phyloP scores from a whole-genome alignment of 1,284 basidiomycete genomes.

The Clitocybe nebularis region DNA sequence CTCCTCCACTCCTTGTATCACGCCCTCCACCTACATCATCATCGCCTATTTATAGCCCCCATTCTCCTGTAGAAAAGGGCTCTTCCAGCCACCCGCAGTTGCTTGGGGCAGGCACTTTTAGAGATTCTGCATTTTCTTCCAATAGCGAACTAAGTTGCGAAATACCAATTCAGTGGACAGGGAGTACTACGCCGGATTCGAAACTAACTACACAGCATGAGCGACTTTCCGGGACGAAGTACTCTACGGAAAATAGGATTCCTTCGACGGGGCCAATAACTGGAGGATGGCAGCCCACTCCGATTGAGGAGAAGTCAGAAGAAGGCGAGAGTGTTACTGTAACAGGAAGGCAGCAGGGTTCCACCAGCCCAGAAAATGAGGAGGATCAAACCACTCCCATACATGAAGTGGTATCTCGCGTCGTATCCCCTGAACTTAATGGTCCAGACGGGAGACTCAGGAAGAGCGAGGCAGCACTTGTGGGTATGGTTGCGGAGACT shows the following conservation, averaged over 20 bases:
- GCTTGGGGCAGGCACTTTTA: slow-evolving; percentile 44
- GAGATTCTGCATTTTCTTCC: slow-evolving; percentile 52
- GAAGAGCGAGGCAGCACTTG: slow-evolving; percentile 53
- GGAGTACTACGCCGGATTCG: slow-evolving; percentile 25
- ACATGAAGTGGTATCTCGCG: slow-evolving; percentile 43
- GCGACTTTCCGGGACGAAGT: slow-evolving; percentile 15
- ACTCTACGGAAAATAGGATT: slow-evolving; percentile 19
- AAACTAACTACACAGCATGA: slow-evolving; percentile 25
- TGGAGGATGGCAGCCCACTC: slow-evolving; percentile 42
- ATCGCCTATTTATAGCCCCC: slow-evolving; percentile 5
- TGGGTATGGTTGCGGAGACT: slow-evolving; percentile 38
- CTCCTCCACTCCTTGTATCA: slow-evolving; percentile 22
- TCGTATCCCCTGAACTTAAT: slow-evolving; percentile 45
- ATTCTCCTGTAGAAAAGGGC: neutral
- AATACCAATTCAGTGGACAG: slow-evolving; percentile 52
- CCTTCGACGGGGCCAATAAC: slow-evolving; percentile 28
- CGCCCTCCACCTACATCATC: slow-evolving; percentile 18
- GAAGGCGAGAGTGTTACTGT: slow-evolving; percentile 15
- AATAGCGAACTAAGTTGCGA: slow-evolving; percentile 40
- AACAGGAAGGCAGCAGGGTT: too few relatives aligned
- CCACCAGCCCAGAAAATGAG: too few relatives aligned
- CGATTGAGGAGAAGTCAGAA: slow-evolving; percentile 36
- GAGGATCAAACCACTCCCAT: slow-evolving; percentile 31
- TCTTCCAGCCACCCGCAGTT: slow-evolving; percentile 21
- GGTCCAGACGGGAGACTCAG: slow-evolving; percentile 33